These are phyloP conservation scores for Rubia peregrina DNA, from an alignment of 305 asterid species.

Conservation along the genomic window DNA sequence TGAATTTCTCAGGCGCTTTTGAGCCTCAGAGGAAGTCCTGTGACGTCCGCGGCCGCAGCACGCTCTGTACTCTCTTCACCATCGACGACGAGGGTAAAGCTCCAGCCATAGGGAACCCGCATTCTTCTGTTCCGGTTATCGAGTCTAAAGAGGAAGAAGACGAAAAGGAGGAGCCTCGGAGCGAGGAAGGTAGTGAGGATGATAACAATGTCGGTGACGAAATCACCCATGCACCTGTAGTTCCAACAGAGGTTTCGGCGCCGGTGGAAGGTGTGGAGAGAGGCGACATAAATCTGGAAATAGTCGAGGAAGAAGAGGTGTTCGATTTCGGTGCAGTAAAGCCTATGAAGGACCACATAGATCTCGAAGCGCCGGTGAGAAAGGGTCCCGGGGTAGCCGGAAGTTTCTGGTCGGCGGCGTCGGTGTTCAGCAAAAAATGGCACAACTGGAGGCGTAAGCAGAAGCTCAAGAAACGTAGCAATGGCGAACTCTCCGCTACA, in stretches of 20 bases:
- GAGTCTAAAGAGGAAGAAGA: constrained; percentile 39
- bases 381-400: constrained; percentile 52
- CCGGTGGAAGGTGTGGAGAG: constrained; percentile 27
- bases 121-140: constrained; percentile 26
- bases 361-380: constrained; percentile 51
- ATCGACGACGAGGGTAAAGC: constrained; percentile 44
- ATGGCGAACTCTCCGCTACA: constrained; percentile 45
- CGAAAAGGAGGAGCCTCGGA: constrained; percentile 35
- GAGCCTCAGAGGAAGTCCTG: constrained; percentile 96
- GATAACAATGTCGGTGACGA: constrained; percentile 24
- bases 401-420: constrained; percentile 81
- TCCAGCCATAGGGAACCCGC: constrained; percentile 22
- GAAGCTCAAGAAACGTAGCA: constrained; percentile 59
- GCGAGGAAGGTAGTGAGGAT: constrained; percentile 28
- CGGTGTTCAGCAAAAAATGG: constrained; percentile 95
- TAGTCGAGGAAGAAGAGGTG: constrained; percentile 52
- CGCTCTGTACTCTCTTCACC: constrained; percentile 62
- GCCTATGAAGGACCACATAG: constrained; percentile 79
- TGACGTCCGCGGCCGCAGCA: constrained; percentile 76
- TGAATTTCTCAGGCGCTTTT: constrained; percentile 26
- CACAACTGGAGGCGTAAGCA: constrained; percentile 85
- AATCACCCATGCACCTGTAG: constrained; percentile 27
- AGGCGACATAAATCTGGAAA: constrained; percentile 41
- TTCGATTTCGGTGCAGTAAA: constrained; percentile 28
- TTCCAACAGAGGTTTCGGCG: constrained; percentile 24